Evolutionary conservation across 2,329 filamentous ascomycete species (phyloP), one percentile per base, ranked within the genome.

Genomic region (Aphanocladium album): DNA sequence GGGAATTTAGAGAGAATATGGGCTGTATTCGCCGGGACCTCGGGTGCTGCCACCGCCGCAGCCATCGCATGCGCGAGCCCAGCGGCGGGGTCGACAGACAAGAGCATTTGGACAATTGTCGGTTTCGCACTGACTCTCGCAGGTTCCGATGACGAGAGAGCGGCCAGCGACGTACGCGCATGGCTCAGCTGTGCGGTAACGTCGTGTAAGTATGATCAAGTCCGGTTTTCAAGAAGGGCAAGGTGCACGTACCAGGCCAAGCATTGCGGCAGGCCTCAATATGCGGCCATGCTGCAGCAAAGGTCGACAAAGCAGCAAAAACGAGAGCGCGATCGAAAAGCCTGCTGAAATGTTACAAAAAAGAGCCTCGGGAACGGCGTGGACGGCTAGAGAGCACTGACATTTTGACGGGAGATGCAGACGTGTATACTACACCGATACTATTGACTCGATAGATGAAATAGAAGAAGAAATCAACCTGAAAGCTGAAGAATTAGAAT

Each of bases 181-280:
- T 3, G 57, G 57, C 49, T 60, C 57, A 14, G 57, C 57, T 60
- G 33, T 51, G 3, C n/a, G 11, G 9, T 7, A 17, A 21, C 9
- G 12, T 1, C n/a, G 14, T 19, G 19, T 46, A 8, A 33, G 37
- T 17, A 5, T 55, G 17, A 27, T 33, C 43, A 57, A 47, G 8
- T 12, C 17, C 11, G 17, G 16, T 16, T 19, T 1, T 17, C 17
- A 7, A 14, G 53, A 16, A 35, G 25, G 49, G 23, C 25, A 19
- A 9, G 11, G 2, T 21, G 9, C 21, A 43, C 54, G 17, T 51
- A 60, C 57, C 57, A 7, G 57, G 57, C 57, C 57, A 60, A 14
- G 57, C 57, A 14, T 60, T 60, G n/a, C 57, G 57, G 39, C 57
- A 60, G 17, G 57, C 57, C 16, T 60, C 57, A 39, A 60, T 53